A percentile compares a stretch with the other conserved stretches of the same genome.
Evolutionary conservation across 306 rosid genomes (phyloP).

Genomic region (Fragaria ananassa): DNA sequence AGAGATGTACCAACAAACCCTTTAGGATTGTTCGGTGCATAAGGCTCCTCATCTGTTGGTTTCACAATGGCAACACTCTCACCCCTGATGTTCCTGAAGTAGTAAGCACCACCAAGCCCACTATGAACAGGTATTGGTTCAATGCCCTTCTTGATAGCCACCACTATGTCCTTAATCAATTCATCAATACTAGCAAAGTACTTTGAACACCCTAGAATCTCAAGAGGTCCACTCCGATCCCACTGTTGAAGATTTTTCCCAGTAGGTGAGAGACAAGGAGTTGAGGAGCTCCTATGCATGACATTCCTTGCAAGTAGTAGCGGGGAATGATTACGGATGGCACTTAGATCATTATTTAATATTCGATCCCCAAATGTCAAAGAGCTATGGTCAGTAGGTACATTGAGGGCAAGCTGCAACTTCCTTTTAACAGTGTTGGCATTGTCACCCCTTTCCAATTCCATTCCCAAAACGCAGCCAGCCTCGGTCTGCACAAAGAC

Average conservation of each 20-base stretch:
- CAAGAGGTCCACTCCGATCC: conserved; percentile 61
- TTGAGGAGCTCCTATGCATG: conserved; percentile 72
- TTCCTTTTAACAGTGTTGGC: conserved; percentile 79
- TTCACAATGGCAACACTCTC: conserved; percentile 68
- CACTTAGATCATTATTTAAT: conserved; percentile 70
- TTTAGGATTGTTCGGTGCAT: conserved; percentile 85
- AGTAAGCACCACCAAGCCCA: conserved; percentile 85
- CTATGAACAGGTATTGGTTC: conserved; percentile 61
- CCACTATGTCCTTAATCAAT: conserved; percentile 53
- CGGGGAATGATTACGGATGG: conserved; percentile 66
- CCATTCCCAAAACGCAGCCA: conserved; percentile 73
- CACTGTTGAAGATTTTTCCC: conserved; percentile 57
- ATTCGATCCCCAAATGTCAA: conserved; percentile 69
- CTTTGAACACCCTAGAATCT: conserved; percentile 57
- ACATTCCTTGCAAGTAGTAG: conserved; percentile 72
- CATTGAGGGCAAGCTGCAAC: conserved; percentile 62
- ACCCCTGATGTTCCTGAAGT: conserved; percentile 50
- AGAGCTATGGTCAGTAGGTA: conserved; percentile 76
- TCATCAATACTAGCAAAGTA: conserved; percentile 38
- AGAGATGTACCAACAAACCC: conserved; percentile 74
- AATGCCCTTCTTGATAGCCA: conserved; percentile 51
- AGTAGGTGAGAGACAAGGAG: conserved; percentile 74
- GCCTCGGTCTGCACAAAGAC: conserved; percentile 83
- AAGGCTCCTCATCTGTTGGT: conserved; percentile 89
- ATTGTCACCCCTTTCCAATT: conserved; percentile 71